Base-by-base conservation (phyloP, 1,284 basidiomycete species). In the Vanrija sp. region DNA sequence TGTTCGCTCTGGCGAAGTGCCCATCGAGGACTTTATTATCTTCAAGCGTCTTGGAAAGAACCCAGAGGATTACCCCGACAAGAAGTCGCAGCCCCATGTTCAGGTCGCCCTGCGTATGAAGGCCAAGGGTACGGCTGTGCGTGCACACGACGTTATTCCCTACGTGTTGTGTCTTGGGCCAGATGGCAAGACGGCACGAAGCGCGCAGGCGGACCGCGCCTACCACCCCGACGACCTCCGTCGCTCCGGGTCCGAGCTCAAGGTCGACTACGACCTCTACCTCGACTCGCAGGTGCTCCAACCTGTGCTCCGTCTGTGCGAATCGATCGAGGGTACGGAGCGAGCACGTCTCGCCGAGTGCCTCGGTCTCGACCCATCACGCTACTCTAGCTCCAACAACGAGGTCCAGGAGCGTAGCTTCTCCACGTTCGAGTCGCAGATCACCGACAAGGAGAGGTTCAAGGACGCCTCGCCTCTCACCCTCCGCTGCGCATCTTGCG, bases 321-420 rank as follows among this genome's bases (percentile, higher is more conserved):
- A 97, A 53, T 87, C 88, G 6, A 98, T 99, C 53, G 91, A 97
- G 67, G 95, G 95, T 8, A 98, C 94, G 0, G 95, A 98, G 66
- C 83, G 89, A 31, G 80, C 90, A 9, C 82, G 95, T 25, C 77
- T 98, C 15, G 96, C 96, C 1, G 91, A 97, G 77, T 98, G 93
- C 69, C 83, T 99, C 7, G 95, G 93, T 87, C 81, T 99, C 52
- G 94, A 98, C 71, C 88, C 91, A 4, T 77, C 81, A 25, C 84
- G 87, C 41, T 98, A 88, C 76, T 82, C 82, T 43, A 75, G 77
- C 18, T 62, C 72, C 2, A 71, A 72, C 3, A 77, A 75, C 12
- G 80, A 82, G 6, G 76, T 79, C 0, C 83, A 85, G 43, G 88
- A 88, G 24, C 82, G 82, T 43, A 78, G 83, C 25, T 90, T 98